Percentiles rank a stretch among this genome's conserved stretches.
Evolutionary conservation across 352 stramenopile species (phyloP).

Genomic region (Phytophthora hybrid): DNA sequence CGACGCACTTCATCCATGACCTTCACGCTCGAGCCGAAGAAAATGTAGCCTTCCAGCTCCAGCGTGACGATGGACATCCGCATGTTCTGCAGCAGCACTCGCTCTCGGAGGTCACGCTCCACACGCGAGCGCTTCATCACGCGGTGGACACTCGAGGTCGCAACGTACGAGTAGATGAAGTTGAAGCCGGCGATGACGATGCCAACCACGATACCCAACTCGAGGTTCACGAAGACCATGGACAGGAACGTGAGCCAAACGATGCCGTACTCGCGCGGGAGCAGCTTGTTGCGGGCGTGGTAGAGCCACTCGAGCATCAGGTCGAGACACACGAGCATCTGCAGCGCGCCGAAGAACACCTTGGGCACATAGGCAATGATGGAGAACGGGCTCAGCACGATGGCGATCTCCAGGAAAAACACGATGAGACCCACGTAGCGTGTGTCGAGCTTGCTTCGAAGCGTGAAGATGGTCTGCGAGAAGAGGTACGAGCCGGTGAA

Average conservation of each 20-base stretch:
- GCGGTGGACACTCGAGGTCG: slow-evolving; percentile 70
- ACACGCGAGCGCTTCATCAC: slow-evolving; percentile 87
- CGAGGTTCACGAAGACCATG: slow-evolving; percentile 95
- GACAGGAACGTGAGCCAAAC: slow-evolving; percentile 94
- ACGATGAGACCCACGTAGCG: slow-evolving; percentile 80
- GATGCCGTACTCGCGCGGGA: slow-evolving; percentile 93
- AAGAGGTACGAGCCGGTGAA: slow-evolving; percentile 99
- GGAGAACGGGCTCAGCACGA: slow-evolving; percentile 92
- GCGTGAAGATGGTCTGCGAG: slow-evolving; percentile 95
- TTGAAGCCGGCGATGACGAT: slow-evolving; percentile 92
- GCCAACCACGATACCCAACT: slow-evolving; percentile 95
- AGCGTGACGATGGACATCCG: slow-evolving; percentile 88
- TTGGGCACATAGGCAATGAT: slow-evolving; percentile 97
- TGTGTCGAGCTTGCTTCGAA: slow-evolving; percentile 80
- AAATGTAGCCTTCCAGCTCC: slow-evolving; percentile 88
- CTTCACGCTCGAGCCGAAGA: slow-evolving; percentile 89
- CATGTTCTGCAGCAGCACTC: slow-evolving; percentile 72
- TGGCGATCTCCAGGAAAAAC: slow-evolving; percentile 74
- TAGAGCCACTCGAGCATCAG: slow-evolving; percentile 98
- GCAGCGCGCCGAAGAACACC: slow-evolving; percentile 97
- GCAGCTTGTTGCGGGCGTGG: slow-evolving; percentile 88
- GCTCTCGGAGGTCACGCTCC: slow-evolving; percentile 80
- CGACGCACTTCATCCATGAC: slow-evolving; percentile 90
- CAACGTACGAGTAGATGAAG: slow-evolving; percentile 89
- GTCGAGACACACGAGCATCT: slow-evolving; percentile 97